These are phyloP conservation scores for Trichoderma asperellum DNA, from an alignment of 2,329 filamentous ascomycete genomes.

Conservation along the genomic window DNA sequence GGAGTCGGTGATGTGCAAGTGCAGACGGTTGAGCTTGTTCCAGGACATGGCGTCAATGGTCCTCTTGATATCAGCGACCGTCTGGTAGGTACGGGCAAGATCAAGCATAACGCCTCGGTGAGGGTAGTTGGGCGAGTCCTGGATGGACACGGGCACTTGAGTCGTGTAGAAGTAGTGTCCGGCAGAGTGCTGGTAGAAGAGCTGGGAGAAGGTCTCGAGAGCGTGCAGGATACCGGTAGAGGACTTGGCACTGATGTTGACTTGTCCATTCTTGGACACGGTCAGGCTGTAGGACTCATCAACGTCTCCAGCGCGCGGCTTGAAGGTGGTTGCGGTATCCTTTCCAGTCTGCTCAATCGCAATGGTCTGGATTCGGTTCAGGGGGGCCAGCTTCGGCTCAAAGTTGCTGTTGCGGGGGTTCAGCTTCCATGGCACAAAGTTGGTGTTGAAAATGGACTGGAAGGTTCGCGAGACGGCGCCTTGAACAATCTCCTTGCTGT, in stretches of 20 bases:
- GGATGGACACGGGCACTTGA: constrained; percentile 70
- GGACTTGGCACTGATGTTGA: constrained; percentile 65
- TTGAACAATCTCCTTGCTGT: constrained; percentile 58
- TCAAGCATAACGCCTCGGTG: constrained; percentile 84
- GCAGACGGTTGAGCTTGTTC: constrained; percentile 83
- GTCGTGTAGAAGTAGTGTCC: constrained; percentile 67
- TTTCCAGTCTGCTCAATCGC: constrained; percentile 63
- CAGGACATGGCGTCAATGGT: constrained; percentile 76
- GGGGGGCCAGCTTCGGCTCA: constrained; percentile 59
- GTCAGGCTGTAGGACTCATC: constrained; percentile 77
- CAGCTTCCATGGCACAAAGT: constrained; percentile 81
- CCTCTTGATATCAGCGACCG: constrained; percentile 67
- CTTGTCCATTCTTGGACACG: constrained; percentile 61
- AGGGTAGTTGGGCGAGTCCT: constrained; percentile 72
- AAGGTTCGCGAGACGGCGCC: constrained; percentile 63
- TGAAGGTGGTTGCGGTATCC: constrained; percentile 60
- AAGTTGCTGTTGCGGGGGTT: constrained; percentile 65
- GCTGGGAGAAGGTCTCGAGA: constrained; percentile 75
- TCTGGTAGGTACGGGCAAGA: constrained; percentile 72
- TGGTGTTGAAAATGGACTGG: constrained; percentile 65
- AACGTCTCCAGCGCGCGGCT: constrained; percentile 63
- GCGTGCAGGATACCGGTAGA: constrained; percentile 71
- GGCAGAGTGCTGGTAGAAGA: constrained; percentile 73
- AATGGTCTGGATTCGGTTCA: constrained; percentile 59
- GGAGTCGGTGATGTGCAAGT: constrained; percentile 80